phyloP scores from a whole-genome alignment of 345 rosid species.

The Brassica rapa region DNA sequence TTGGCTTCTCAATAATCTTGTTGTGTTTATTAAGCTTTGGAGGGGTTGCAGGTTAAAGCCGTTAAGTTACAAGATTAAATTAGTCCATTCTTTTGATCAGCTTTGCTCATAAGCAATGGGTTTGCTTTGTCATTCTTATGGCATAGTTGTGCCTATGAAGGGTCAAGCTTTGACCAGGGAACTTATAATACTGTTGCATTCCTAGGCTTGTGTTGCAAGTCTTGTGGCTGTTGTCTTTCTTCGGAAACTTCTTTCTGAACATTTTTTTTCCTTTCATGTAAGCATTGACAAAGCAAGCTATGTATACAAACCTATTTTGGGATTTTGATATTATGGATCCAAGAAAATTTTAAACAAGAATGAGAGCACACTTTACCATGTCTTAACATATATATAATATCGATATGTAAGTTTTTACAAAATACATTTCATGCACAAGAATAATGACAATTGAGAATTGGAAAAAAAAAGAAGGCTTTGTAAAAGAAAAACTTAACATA shows the following conservation, averaged over 20 bases:
- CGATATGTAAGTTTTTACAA: neutral
- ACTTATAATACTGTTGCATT: neutral
- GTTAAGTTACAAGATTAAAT: slow-evolving; percentile 10
- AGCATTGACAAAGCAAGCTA: neutral
- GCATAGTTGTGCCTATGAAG: neutral
- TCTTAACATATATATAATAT: neutral
- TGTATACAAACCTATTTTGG: neutral
- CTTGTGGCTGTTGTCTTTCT: neutral
- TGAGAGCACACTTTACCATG: neutral
- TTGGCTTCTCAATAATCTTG: slow-evolving; percentile 13
- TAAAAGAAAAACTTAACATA: neutral
- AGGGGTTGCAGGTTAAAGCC: neutral
- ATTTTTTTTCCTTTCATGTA: neutral
- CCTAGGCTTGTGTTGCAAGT: neutral
- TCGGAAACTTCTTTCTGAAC: neutral
- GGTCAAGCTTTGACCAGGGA: slow-evolving; percentile 2
- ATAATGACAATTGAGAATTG: neutral
- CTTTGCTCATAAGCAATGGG: slow-evolving; percentile 2
- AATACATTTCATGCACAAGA: neutral
- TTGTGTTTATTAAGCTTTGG: slow-evolving; percentile 5
- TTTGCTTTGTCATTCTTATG: neutral
- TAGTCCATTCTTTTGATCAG: neutral
- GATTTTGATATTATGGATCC: neutral
- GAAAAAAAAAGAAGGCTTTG: neutral
- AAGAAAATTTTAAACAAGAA: neutral